These are phyloP conservation scores for Vinca minor DNA, from an alignment of 257 asterid genomes.

Conservation along the genomic window DNA sequence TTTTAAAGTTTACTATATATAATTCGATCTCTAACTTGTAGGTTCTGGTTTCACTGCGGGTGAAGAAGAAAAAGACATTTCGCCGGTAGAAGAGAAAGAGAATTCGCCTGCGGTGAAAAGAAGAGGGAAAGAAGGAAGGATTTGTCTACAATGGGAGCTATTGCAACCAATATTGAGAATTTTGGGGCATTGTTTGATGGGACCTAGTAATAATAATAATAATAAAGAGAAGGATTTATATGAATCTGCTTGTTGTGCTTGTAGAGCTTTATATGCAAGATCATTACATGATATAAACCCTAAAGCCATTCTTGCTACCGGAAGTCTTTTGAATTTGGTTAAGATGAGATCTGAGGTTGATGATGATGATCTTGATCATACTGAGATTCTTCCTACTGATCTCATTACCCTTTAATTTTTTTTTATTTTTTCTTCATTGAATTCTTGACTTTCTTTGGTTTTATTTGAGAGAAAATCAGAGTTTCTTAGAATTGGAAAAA, in stretches of 20 bases:
- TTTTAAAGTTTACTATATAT: too few species aligned
- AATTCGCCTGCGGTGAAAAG: neutral
- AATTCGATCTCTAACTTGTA: too few species aligned
- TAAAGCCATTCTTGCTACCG: constrained; percentile 61
- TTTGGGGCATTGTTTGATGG: constrained; percentile 70
- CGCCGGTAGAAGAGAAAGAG: neutral
- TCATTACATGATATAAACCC: constrained; percentile 61
- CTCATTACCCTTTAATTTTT: constrained; percentile 37
- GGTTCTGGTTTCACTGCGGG: too few species aligned
- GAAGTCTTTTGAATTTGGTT: constrained; percentile 53
- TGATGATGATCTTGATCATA: constrained; percentile 33
- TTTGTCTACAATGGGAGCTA: constrained; percentile 60
- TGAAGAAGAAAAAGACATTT: too few species aligned
- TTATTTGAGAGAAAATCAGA: too few species aligned
- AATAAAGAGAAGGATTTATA: constrained; percentile 28
- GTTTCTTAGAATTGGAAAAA: too few species aligned
- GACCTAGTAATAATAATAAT: too few species aligned
- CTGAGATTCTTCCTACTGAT: constrained; percentile 44
- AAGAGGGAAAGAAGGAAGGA: constrained; percentile 33
- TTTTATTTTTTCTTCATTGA: too few species aligned
- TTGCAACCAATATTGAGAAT: constrained; percentile 59
- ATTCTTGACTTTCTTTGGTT: too few species aligned
- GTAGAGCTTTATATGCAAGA: constrained; percentile 47
- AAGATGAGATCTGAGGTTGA: constrained; percentile 20
- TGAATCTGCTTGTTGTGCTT: constrained; percentile 41